Percentiles rank a stretch among this genome's conserved stretches.
phyloP scores from a whole-genome alignment of 192 early-diverging fungal genomes.

The Backusella luteola region DNA sequence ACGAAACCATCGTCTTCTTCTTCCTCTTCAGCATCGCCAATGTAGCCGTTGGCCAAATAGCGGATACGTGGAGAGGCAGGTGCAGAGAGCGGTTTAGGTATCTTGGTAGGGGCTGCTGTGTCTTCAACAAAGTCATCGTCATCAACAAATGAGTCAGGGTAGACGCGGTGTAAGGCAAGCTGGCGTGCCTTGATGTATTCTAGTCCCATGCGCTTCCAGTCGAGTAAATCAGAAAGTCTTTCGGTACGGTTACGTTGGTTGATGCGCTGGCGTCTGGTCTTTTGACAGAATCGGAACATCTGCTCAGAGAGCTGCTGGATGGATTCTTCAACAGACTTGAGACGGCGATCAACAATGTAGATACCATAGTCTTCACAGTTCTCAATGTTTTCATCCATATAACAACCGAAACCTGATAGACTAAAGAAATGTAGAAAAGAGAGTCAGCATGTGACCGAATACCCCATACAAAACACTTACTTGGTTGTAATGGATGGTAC shows the following conservation, averaged over 20 bases:
- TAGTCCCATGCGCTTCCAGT: constrained; percentile 98
- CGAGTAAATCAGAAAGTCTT: constrained; percentile 90
- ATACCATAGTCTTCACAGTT: constrained; percentile 95
- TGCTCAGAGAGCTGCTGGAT: constrained; percentile 81
- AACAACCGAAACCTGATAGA: constrained; percentile 96
- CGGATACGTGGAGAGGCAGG: constrained; percentile 79
- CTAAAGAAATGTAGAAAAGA: constrained; percentile 7
- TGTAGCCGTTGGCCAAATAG: constrained; percentile 14
- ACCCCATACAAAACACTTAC: constrained; percentile 2
- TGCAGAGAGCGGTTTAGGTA: constrained; percentile 87
- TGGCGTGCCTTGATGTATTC: constrained; percentile 99
- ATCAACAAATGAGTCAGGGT: constrained; percentile 83
- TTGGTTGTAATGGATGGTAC: constrained; percentile 97
- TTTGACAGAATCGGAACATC: constrained; percentile 94
- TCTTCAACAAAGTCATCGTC: constrained; percentile 57
- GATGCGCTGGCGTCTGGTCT: constrained; percentile 95
- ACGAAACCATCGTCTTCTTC: constrained; percentile 41
- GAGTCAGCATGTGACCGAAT: neutral
- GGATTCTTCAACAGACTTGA: constrained; percentile 91
- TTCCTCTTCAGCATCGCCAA: constrained; percentile 33
- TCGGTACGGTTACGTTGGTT: constrained; percentile 98
- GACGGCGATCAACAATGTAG: constrained; percentile 94
- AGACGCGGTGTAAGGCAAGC: constrained; percentile 86
- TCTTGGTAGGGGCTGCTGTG: constrained; percentile 66
- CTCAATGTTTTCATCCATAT: constrained; percentile 96